phyloP scores from a whole-genome alignment of 2,329 filamentous ascomycete genomes.

The Diplodia seriata region DNA sequence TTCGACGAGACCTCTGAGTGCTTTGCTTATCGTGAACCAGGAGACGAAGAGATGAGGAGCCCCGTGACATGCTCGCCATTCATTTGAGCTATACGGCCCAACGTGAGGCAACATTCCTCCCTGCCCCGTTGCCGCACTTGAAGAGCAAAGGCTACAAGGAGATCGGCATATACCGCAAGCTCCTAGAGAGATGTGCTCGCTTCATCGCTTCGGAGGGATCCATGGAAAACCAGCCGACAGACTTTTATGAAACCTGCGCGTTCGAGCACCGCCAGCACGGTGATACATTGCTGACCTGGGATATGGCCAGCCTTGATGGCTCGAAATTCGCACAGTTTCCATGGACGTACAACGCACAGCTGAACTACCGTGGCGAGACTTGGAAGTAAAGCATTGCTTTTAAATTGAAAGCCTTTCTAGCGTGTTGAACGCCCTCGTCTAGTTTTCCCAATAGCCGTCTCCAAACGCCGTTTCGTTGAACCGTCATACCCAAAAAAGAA shows the following conservation, averaged over 20 bases:
- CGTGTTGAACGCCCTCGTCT: conserved; percentile 22
- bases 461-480: conserved; percentile 8
- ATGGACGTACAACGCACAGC: conserved; percentile 23
- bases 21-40: neutral
- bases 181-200: neutral
- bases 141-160: conserved; percentile 13
- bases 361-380: conserved; percentile 23
- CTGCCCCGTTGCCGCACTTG: neutral
- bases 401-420: neutral
- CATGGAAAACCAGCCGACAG: neutral
- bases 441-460: neutral
- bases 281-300: conserved; percentile 21
- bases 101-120: conserved; percentile 5
- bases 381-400: conserved; percentile 1
- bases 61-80: conserved; percentile 17
- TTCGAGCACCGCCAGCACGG: conserved; percentile 14
- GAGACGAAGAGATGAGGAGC: conserved; percentile 14
- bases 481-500: neutral
- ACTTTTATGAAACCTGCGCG: conserved; percentile 20
- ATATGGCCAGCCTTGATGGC: conserved; percentile 11
- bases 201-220: conserved; percentile 10
- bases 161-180: neutral
- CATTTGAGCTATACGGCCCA: conserved; percentile 22
- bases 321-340: conserved; percentile 15
- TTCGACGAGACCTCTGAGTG: too few relatives aligned